A percentile compares a stretch with the other conserved stretches of the same genome.
phyloP scores from a whole-genome alignment of 495 filamentous ascomycete genomes.

The Trichoderma reesei region DNA sequence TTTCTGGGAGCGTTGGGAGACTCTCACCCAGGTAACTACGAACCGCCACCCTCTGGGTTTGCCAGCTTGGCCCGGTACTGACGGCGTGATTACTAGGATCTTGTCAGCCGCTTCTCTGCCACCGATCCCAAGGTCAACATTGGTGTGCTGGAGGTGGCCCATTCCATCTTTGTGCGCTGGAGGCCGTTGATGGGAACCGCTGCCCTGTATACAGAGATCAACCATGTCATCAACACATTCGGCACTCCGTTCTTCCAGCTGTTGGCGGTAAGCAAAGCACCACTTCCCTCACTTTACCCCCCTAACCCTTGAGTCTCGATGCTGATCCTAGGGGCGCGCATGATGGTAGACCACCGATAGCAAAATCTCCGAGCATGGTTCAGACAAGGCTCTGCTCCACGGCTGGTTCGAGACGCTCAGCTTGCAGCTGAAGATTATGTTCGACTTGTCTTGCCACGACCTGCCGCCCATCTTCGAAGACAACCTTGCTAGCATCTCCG shows the following conservation, averaged over 20 bases:
- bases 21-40: constrained; percentile 58
- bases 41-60: constrained; percentile 15
- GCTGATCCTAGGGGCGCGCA: constrained; percentile 14
- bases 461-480: constrained; percentile 89
- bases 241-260: constrained; percentile 69
- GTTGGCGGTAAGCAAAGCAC: constrained; percentile 47
- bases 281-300: background rate
- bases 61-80: background rate
- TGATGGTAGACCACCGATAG: constrained; percentile 55
- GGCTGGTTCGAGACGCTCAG: constrained; percentile 74
- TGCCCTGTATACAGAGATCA: constrained; percentile 82
- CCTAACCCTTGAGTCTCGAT: background rate
- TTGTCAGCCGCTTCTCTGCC: constrained; percentile 74
- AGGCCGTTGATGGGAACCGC: constrained; percentile 86
- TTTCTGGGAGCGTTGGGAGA: constrained; percentile 93
- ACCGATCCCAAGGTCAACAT: constrained; percentile 74
- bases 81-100: constrained; percentile 46
- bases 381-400: constrained; percentile 61
- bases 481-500: constrained; percentile 62
- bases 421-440: constrained; percentile 80
- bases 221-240: constrained; percentile 82
- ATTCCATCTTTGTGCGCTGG: constrained; percentile 97
- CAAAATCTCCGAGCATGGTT: constrained; percentile 63
- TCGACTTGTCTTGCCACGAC: constrained; percentile 94
- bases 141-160: constrained; percentile 91